These are phyloP conservation scores for Ophryocystis elektroscirrha DNA, from an alignment of 169 alveolate species.

Conservation along the genomic window DNA sequence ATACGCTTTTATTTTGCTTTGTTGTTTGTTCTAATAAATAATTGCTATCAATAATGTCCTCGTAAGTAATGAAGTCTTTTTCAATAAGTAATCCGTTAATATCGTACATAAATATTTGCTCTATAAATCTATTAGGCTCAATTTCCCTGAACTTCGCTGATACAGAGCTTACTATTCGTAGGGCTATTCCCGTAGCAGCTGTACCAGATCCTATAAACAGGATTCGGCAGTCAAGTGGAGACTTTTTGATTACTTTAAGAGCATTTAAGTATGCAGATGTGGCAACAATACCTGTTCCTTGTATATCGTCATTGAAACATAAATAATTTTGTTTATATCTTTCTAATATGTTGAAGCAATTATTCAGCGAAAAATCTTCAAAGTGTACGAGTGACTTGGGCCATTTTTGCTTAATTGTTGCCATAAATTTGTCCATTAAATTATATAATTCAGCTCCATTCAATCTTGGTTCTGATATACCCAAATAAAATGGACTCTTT, in stretches of 20 bases:
- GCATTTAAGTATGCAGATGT: conserved; percentile 21
- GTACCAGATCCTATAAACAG: conserved; percentile 28
- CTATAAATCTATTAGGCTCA: too few species aligned
- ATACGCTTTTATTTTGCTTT: too few species aligned
- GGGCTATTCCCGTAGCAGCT: conserved; percentile 20
- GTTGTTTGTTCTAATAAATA: too few species aligned
- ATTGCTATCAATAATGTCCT: too few species aligned
- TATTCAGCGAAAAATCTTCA: conserved; percentile 22
- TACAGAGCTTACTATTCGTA: too few species aligned
- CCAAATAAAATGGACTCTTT: conserved; percentile 13
- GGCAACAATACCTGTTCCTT: conserved; percentile 29
- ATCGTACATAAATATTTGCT: too few species aligned
- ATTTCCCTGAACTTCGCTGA: too few species aligned
- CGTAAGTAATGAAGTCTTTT: too few species aligned
- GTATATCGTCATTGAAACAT: conserved; percentile 38
- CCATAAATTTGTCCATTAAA: conserved; percentile 22
- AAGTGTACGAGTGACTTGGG: conserved; percentile 30
- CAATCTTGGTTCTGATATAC: conserved; percentile 16
- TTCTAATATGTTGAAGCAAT: conserved; percentile 20
- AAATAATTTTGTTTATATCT: conserved; percentile 15
- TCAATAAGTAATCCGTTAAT: too few species aligned
- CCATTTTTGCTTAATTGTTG: conserved; percentile 22
- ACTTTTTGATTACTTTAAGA: conserved; percentile 6
- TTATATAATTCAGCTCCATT: conserved; percentile 22
- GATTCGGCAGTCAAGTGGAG: conserved; percentile 13